Evolutionary conservation across 176 grass and related monocot genomes (phyloP), one percentile per base, ranked within the genome.

Genomic region (Pontederia crassipes): DNA sequence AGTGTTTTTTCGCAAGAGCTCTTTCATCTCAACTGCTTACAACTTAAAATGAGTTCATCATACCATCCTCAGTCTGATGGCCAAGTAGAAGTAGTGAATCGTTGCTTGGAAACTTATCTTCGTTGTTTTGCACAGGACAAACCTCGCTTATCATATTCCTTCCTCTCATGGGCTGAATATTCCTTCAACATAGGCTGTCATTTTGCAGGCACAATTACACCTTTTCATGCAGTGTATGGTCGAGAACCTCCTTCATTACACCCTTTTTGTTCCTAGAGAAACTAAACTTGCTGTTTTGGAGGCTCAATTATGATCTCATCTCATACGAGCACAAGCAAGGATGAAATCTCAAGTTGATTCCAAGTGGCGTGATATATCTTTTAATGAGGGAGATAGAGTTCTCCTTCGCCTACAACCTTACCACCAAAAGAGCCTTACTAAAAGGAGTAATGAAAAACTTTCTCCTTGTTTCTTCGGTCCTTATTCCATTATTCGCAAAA

Each of bases 41-140:
- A 48, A 45, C 35, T 60, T 17, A 17, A 40, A 17, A 14, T 54
- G 10, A 18, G n/a, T 2, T 29, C 48, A 8, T 10, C 66, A 1
- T 69, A 69, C 17, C 68, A 58, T 58, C 54, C 68, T 2, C 54
- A 59, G 17, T 58, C 68, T 57, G 54, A 72, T 46, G 52, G 68
- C 9, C 54, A 72, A 47, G n/a, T n/a, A n/a, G n/a, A n/a, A n/a
- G n/a, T n/a, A n/a, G n/a, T n/a, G n/a, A n/a, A n/a, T n/a, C n/a
- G 55, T 14, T 46, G 53, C 10, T 35, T 71, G 8, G 26, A 71
- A 57, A 13, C 10, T 45, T 71, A 2, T n/a, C n/a, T n/a, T n/a
- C n/a, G n/a, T n/a, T n/a, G n/a, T n/a, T n/a, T n/a, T n/a, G n/a
- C n/a, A n/a, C 28, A n/a, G 3, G 24, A 17, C 3, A 28, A 52